A percentile compares a stretch with the other conserved stretches of the same genome.
These are phyloP conservation scores for Calonectria pauciramosa DNA, from an alignment of 2,329 filamentous ascomycete species.

Conservation along the genomic window DNA sequence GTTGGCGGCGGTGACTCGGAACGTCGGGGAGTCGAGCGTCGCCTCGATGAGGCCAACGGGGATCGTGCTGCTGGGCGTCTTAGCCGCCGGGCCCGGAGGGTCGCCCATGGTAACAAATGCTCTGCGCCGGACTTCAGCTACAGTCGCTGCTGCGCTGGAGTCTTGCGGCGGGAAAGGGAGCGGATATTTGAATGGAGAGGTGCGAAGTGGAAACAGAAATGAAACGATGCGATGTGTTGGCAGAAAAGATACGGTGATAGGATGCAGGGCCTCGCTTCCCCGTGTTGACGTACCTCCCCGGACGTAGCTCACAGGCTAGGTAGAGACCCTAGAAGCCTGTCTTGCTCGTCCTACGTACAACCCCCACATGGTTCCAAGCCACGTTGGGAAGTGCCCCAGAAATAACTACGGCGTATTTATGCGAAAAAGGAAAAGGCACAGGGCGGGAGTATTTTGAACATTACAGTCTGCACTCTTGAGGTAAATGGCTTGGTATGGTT, in stretches of 20 bases:
- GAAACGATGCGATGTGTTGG: constrained; percentile 37
- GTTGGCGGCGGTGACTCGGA: constrained; percentile 87
- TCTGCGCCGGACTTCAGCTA: constrained; percentile 43
- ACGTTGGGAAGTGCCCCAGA: constrained; percentile 6
- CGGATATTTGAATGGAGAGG: constrained; percentile 34
- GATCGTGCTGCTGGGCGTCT: constrained; percentile 51
- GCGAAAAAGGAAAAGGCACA: neutral
- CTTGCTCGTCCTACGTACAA: constrained; percentile 17
- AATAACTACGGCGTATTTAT: neutral
- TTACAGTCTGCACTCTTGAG: neutral
- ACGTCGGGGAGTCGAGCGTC: constrained; percentile 94
- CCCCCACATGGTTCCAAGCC: constrained; percentile 21
- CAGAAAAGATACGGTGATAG: constrained; percentile 32
- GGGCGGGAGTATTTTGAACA: neutral
- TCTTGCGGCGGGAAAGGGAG: constrained; percentile 36
- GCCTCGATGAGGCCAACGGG: constrained; percentile 95
- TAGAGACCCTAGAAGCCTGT: constrained; percentile 8
- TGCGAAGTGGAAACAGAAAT: constrained; percentile 24
- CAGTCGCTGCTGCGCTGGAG: constrained; percentile 43
- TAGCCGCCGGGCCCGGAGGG: constrained; percentile 37
- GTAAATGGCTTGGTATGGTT: neutral
- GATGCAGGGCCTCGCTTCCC: constrained; percentile 30
- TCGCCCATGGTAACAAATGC: constrained; percentile 39
- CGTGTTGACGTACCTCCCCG: constrained; percentile 31
- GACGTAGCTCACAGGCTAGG: constrained; percentile 5